These are phyloP conservation scores for Rheum nobile DNA, from an alignment of 148 eudicot species.

Conservation along the genomic window DNA sequence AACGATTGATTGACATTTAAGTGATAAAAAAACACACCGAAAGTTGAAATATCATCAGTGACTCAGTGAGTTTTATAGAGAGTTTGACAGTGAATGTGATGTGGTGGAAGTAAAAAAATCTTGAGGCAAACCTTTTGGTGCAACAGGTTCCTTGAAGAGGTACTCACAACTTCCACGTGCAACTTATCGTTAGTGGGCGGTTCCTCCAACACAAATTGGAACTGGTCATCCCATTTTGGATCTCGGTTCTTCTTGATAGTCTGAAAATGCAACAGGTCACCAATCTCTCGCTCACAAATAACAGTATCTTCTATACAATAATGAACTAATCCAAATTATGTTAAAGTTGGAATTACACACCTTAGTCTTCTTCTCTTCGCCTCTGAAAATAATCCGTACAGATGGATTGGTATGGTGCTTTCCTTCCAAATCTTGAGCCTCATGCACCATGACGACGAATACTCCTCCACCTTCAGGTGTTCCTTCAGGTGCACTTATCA, in stretches of 20 bases:
- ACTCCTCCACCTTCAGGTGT: conserved; percentile 78
- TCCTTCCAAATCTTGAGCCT: conserved; percentile 83
- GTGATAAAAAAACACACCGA: neutral
- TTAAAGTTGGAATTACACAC: no score
- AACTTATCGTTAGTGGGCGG: conserved; percentile 54
- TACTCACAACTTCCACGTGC: conserved; percentile 61
- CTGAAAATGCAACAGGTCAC: conserved; percentile 13
- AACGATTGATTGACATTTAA: no score
- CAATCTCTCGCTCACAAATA: neutral
- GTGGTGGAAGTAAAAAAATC: neutral
- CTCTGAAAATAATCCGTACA: conserved; percentile 58
- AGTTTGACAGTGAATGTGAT: neutral
- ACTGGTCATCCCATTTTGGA: conserved; percentile 74
- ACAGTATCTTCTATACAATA: neutral
- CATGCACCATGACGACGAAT: conserved; percentile 57
- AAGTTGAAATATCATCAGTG: neutral
- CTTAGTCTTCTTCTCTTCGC: conserved; percentile 86
- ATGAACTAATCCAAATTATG: neutral
- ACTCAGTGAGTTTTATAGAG: neutral
- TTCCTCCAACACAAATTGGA: conserved; percentile 49
- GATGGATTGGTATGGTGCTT: conserved; percentile 87
- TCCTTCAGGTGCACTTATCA: conserved; percentile 65
- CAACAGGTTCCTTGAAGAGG: conserved; percentile 49
- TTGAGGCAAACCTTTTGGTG: conserved; percentile 41
- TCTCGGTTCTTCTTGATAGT: conserved; percentile 67